Base-by-base conservation (phyloP, 2,329 filamentous ascomycete genomes). In the Aspergillus pseudotamarii region DNA sequence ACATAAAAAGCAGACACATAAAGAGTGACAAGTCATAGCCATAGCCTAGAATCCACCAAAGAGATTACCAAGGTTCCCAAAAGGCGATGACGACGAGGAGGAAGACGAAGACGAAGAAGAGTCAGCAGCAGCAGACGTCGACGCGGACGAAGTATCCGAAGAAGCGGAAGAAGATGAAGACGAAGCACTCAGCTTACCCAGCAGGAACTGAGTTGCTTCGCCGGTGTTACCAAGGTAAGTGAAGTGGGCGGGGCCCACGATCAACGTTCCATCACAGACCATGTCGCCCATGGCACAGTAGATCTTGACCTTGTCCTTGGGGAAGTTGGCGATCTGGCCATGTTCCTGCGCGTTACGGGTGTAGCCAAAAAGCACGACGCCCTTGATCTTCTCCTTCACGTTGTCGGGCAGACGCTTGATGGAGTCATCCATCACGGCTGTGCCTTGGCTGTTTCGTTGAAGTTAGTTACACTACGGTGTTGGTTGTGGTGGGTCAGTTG, bases 201-300 rank as follows among this genome's bases (percentile, higher is more conserved):
- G 61, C 34, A 72, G 58, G 61, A 68, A 71, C 16, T 65, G 59
- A 0, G 75, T 70, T 14, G 77, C 78, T 10, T 71, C 72, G 2
- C 53, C 59, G 14, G 71, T 75, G 67, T 79, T 66, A 12, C 60
- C 56, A 3, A 63, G 65, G 61, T 82, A 82, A 12, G 74, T 74
- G 46, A 80, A 68, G 72, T 82, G 79, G 3, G 76, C 67, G 9
- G 74, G 69, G 0, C 77, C 71, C 19, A 82, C 72, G 45, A 79
- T 72, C 60, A 83, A 69, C 3, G 79, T 80, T 26, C 82, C 81
- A 2, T 72, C 61, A 66, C 84, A 86, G 19, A 86, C 84, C 53
- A 80, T 64, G 64, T 86, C 84, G 0, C 81, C 82, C 6, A 68
- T 57, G 57, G 81, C 79, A 59, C 83, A 86, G 45, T 82, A 79